phyloP scores from a whole-genome alignment of 257 asterid species.

The Petrea volubilis region DNA sequence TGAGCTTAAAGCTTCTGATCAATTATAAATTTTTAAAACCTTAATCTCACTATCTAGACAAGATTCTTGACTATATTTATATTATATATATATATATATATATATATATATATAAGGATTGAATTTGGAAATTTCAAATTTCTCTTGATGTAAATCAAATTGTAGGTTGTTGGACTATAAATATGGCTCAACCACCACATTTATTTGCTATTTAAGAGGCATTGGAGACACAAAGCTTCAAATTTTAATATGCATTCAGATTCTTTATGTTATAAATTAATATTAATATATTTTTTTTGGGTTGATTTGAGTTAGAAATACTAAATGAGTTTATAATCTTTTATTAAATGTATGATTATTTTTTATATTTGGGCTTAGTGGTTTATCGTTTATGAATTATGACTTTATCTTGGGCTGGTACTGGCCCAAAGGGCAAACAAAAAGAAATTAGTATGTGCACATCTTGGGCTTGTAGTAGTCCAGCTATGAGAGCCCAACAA shows the following conservation, averaged over 20 bases:
- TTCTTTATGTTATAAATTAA: background rate
- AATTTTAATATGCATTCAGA: background rate
- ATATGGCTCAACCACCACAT: conserved; percentile 16
- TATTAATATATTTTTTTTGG: too few relatives aligned
- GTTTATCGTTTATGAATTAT: too few relatives aligned
- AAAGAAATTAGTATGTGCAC: background rate
- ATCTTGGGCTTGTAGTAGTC: background rate
- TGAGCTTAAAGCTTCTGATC: too few relatives aligned
- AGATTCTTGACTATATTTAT: too few relatives aligned
- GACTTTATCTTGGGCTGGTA: background rate
- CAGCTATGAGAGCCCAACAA: background rate
- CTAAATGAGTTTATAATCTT: too few relatives aligned
- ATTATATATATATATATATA: too few relatives aligned
- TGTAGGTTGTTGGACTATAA: conserved; percentile 7
- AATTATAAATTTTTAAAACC: too few relatives aligned
- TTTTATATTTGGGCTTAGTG: too few relatives aligned
- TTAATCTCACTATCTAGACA: too few relatives aligned
- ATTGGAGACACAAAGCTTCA: background rate
- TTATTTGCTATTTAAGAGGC: background rate
- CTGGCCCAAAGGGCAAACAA: background rate
- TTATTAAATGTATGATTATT: too few relatives aligned
- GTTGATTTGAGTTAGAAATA: too few relatives aligned
- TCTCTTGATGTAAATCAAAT: background rate
- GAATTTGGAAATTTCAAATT: background rate
- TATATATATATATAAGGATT: background rate